These are phyloP conservation scores for Fusarium beomiforme DNA, from an alignment of 2,329 filamentous ascomycete genomes.

Conservation along the genomic window DNA sequence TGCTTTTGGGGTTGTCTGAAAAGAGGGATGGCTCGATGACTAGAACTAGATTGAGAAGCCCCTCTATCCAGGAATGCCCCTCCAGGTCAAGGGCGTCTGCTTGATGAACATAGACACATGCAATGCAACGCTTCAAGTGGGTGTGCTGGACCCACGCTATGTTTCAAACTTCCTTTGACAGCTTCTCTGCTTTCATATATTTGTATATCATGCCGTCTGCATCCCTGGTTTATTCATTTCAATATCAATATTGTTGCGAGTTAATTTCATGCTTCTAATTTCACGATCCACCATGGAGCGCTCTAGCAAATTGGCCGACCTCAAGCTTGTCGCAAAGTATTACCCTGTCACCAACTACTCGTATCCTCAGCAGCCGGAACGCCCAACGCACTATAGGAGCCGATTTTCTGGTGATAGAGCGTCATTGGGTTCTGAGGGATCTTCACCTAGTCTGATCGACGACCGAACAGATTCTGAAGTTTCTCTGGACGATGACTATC, in stretches of 20 bases:
- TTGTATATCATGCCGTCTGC: conserved; percentile 44
- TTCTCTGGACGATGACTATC: conserved; percentile 62
- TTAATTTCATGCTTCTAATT: conserved; percentile 34
- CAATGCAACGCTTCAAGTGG: conserved; percentile 31
- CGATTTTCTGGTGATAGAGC: conserved; percentile 47
- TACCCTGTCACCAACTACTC: conserved; percentile 55
- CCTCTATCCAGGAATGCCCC: conserved; percentile 45
- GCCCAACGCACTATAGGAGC: conserved; percentile 31
- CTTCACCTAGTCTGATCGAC: conserved; percentile 61
- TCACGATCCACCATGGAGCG: conserved; percentile 49
- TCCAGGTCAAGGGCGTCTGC: conserved; percentile 39
- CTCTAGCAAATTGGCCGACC: conserved; percentile 49
- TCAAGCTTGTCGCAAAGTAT: conserved; percentile 53
- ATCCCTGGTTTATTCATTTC: conserved; percentile 39
- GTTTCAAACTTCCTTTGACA: conserved; percentile 41
- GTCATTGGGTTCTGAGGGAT: conserved; percentile 58
- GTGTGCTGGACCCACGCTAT: conserved; percentile 40
- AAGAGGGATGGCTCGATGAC: conserved; percentile 37
- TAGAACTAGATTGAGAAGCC: conserved; percentile 27
- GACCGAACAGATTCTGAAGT: conserved; percentile 61
- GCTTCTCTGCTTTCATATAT: conserved; percentile 31
- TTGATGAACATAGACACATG: conserved; percentile 31
- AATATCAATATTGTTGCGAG: conserved; percentile 35
- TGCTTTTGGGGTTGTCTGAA: conserved; percentile 19
- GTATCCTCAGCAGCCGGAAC: conserved; percentile 48